A percentile compares a stretch with the other conserved stretches of the same genome.
phyloP scores from a whole-genome alignment of 352 stramenopile genomes.

The Phytophthora sansomeana region DNA sequence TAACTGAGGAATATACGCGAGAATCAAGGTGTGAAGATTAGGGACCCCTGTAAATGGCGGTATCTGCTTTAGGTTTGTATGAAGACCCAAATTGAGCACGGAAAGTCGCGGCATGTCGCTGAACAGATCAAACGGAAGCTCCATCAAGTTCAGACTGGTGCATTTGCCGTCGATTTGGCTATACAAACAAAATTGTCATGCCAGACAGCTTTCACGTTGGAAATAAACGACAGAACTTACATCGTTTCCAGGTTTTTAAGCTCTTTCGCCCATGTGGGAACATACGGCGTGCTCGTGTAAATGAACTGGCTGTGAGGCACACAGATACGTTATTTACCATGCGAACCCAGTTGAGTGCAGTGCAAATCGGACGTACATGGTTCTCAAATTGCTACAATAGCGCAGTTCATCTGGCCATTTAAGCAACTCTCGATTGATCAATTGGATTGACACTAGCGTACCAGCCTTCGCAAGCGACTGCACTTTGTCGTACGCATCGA shows the following conservation, averaged over 20 bases:
- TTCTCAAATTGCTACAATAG: slow-evolving; percentile 15
- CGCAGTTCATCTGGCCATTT: slow-evolving; percentile 32
- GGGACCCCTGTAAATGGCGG: slow-evolving; percentile 22
- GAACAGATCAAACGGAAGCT: slow-evolving; percentile 24
- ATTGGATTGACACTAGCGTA: slow-evolving; percentile 22
- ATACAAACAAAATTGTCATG: too few species aligned
- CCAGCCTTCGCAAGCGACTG: slow-evolving; percentile 27
- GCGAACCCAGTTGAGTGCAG: too few species aligned
- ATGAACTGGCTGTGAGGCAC: slow-evolving; percentile 14
- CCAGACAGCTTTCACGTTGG: too few species aligned
- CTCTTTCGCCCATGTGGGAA: slow-evolving; percentile 20
- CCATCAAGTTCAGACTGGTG: slow-evolving; percentile 18
- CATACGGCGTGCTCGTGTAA: slow-evolving; percentile 16
- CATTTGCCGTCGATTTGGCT: slow-evolving; percentile 36
- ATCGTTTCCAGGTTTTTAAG: slow-evolving; percentile 22
- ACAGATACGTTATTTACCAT: too few species aligned
- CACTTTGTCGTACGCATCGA: slow-evolving; percentile 26
- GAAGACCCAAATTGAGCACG: slow-evolving; percentile 24
- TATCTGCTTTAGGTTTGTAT: slow-evolving; percentile 15
- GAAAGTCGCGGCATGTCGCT: slow-evolving; percentile 24
- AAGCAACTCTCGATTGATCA: slow-evolving; percentile 35
- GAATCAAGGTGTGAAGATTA: slow-evolving; percentile 17
- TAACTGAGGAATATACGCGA: slow-evolving; percentile 21
- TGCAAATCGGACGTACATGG: too few species aligned
- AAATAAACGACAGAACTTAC: slow-evolving; percentile 13